Percentiles rank a stretch among this genome's conserved stretches.
phyloP scores from a whole-genome alignment of 345 rosid species.

The Mercurialis annua region DNA sequence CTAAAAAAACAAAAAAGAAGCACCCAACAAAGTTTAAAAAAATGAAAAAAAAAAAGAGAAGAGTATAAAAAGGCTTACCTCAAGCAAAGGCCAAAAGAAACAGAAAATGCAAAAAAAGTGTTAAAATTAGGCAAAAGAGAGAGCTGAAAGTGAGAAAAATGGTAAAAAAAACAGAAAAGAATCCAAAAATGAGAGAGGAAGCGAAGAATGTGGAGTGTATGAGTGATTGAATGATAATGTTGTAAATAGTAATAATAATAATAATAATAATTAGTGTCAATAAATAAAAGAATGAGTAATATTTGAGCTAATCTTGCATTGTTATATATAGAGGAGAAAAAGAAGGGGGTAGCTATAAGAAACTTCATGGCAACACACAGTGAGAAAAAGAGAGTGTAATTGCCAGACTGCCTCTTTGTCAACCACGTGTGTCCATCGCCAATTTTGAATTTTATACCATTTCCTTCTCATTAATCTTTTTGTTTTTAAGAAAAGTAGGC shows the following conservation, averaged over 20 bases:
- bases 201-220: constrained; percentile 9
- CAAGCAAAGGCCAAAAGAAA: constrained; percentile 13
- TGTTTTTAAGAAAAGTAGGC: too few species aligned
- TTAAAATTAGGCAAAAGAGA: not conserved
- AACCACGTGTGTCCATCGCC: not conserved
- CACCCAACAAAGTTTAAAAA: not conserved
- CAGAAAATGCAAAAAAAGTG: not conserved
- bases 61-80: constrained; percentile 13
- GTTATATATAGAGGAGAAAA: not conserved
- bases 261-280: too few species aligned
- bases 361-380: constrained; percentile 10
- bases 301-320: constrained; percentile 7
- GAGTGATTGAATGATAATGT: not conserved
- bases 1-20: constrained; percentile 8
- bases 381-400: not conserved
- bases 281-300: not conserved
- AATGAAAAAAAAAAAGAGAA: not conserved
- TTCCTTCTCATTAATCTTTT: too few species aligned
- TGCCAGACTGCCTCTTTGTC: not conserved
- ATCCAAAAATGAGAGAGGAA: constrained; percentile 10
- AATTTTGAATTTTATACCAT: too few species aligned
- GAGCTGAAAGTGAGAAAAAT: constrained; percentile 10
- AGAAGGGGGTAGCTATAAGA: not conserved
- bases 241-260: constrained; percentile 1
- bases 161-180: not conserved